Conservation (phyloP, 2,329 filamentous ascomycete genomes). For the Neonectria hederae region DNA sequence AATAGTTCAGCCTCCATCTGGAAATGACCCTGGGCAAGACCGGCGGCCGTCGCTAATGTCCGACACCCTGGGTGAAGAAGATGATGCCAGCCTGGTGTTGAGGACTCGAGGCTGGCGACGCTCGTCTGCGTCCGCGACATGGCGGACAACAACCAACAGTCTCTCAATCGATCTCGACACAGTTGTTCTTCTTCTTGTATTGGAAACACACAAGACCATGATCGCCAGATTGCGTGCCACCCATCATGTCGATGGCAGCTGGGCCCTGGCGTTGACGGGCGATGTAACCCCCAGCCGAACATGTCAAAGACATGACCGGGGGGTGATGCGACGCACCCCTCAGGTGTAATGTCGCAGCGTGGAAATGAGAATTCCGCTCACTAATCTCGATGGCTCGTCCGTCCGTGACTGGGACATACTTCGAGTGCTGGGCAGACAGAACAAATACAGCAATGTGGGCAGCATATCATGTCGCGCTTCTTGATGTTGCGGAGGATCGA, state of each 20-base stretch:
- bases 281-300: constrained; percentile 21
- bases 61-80: constrained; percentile 30
- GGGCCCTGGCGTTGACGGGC: not conserved
- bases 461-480: not conserved
- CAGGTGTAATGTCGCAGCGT: not conserved
- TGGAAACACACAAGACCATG: constrained; percentile 12
- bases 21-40: not conserved
- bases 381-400: not conserved
- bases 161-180: constrained; percentile 11
- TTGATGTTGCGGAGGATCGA: not conserved
- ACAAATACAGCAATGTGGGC: not conserved
- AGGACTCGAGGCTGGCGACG: constrained; percentile 24
- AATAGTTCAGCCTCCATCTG: constrained; percentile 18
- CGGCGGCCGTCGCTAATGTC: constrained; percentile 27
- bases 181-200: constrained; percentile 7
- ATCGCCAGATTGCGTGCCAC: constrained; percentile 12
- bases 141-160: constrained; percentile 18
- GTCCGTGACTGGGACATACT: not conserved
- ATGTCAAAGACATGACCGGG: constrained; percentile 10
- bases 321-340: constrained; percentile 1
- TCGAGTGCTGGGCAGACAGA: not conserved
- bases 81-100: constrained; percentile 37
- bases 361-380: not conserved
- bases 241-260: constrained; percentile 8
- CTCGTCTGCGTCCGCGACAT: constrained; percentile 6